These are phyloP conservation scores for Rhodotorula sp. DNA, from an alignment of 1,284 basidiomycete species.

Conservation along the genomic window DNA sequence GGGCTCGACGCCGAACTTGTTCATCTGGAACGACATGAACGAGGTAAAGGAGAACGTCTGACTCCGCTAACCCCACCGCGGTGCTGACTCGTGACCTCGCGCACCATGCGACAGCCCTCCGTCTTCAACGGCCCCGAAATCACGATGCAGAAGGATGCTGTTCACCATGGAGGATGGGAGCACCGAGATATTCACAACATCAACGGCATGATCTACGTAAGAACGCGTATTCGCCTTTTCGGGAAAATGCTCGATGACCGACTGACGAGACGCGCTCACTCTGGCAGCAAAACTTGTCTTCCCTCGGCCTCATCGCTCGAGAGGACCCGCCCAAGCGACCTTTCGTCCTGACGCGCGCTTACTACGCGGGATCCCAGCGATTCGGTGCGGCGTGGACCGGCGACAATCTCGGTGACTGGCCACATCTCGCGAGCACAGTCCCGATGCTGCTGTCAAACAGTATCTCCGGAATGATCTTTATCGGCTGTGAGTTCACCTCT, in stretches of 20 bases:
- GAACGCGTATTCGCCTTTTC: constrained; percentile 20
- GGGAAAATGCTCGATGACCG: no score
- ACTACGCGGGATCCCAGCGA: constrained; percentile 92
- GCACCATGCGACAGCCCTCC: constrained; percentile 64
- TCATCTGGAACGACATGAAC: constrained; percentile 99
- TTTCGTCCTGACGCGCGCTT: constrained; percentile 91
- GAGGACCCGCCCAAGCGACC: constrained; percentile 74
- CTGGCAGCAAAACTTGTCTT: constrained; percentile 73
- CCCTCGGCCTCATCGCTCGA: constrained; percentile 74
- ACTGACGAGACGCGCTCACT: neutral
- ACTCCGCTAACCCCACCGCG: no score
- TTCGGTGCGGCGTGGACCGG: constrained; percentile 99
- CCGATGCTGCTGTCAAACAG: constrained; percentile 90
- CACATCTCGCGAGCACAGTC: constrained; percentile 88
- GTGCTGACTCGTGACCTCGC: neutral
- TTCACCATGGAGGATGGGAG: constrained; percentile 94
- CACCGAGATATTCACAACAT: constrained; percentile 94
- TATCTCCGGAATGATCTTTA: constrained; percentile 90
- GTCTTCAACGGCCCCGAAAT: constrained; percentile 99
- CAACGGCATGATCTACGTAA: constrained; percentile 63
- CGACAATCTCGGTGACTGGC: constrained; percentile 96
- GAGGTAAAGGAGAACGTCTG: no score
- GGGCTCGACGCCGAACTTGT: constrained; percentile 67
- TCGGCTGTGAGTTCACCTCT: constrained; percentile 64
- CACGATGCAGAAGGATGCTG: constrained; percentile 89